Evolutionary conservation across 495 filamentous ascomycete species (phyloP).

Genomic region (Glarea lozoyensis): DNA sequence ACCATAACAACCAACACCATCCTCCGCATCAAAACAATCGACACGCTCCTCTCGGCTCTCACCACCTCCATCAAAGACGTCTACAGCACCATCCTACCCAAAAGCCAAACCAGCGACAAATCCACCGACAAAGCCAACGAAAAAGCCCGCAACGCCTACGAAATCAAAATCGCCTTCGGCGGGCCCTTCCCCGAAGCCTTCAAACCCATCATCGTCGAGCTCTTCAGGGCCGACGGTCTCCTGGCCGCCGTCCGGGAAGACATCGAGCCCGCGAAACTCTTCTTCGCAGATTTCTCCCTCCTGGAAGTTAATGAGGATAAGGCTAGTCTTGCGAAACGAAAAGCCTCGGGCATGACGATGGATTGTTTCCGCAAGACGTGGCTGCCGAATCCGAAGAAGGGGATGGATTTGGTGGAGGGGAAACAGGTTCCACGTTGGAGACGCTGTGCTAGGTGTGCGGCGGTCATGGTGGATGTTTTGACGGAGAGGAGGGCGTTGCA

Average conservation of each 20-base stretch:
- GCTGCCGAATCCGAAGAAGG: slow-evolving; percentile 7
- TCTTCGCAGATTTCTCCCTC: slow-evolving; percentile 39
- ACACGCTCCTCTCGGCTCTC: slow-evolving; percentile 35
- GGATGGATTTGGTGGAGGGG: slow-evolving; percentile 6
- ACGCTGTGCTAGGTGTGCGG: slow-evolving; percentile 50
- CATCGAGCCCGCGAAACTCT: slow-evolving; percentile 36
- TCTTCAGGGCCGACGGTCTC: slow-evolving; percentile 30
- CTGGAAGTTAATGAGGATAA: slow-evolving; percentile 36
- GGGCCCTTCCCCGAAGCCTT: slow-evolving; percentile 36
- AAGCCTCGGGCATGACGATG: slow-evolving; percentile 11
- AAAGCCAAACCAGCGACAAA: slow-evolving; percentile 25
- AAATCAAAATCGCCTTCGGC: slow-evolving; percentile 40
- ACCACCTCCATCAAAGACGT: slow-evolving; percentile 34
- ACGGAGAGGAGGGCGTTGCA: slow-evolving; percentile 30
- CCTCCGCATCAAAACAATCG: slow-evolving; percentile 39
- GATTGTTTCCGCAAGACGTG: slow-evolving; percentile 19
- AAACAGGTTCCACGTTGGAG: slow-evolving; percentile 32
- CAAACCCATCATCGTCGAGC: slow-evolving; percentile 34
- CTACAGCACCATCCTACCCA: slow-evolving; percentile 36
- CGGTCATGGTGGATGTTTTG: slow-evolving; percentile 53
- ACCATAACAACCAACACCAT: slow-evolving; percentile 28
- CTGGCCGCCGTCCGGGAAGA: slow-evolving; percentile 29
- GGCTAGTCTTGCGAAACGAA: slow-evolving; percentile 3
- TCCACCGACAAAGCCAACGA: slow-evolving; percentile 7
- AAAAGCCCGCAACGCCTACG: slow-evolving; percentile 22